Conservation (phyloP, 441 rosid species). For the Populus hybrid region DNA sequence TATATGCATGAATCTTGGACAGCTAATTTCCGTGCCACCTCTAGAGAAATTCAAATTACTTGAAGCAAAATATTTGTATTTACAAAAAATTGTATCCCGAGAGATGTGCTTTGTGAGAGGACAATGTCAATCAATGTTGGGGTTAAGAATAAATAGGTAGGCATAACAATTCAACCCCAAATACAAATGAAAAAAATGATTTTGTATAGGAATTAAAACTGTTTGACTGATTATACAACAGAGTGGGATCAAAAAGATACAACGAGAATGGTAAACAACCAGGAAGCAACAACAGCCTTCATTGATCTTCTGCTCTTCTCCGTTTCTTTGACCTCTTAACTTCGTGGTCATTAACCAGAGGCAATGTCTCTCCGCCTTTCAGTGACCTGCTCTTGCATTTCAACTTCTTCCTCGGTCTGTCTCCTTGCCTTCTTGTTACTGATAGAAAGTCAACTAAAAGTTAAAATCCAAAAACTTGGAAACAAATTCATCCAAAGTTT, state of each 20-base stretch:
- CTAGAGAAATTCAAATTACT: too few relatives aligned
- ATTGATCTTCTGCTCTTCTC: constrained; percentile 26
- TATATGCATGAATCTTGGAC: not conserved
- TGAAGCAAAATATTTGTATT: too few relatives aligned
- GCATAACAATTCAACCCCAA: too few relatives aligned
- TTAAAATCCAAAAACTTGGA: not conserved
- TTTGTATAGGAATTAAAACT: too few relatives aligned
- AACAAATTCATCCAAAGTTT: not conserved
- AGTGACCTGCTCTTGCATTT: constrained; percentile 19
- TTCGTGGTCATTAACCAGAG: constrained; percentile 11
- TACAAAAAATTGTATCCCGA: too few relatives aligned
- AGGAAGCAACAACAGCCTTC: constrained; percentile 7
- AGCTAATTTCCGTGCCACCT: not conserved
- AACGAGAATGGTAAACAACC: not conserved
- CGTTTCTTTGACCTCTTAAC: constrained; percentile 41
- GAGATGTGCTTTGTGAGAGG: too few relatives aligned
- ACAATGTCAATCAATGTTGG: too few relatives aligned
- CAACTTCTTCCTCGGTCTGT: constrained; percentile 23
- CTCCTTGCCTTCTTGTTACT: constrained; percentile 22
- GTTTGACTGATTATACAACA: not conserved
- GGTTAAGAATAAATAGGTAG: too few relatives aligned
- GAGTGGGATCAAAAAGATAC: not conserved
- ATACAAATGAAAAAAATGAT: too few relatives aligned
- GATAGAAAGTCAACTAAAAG: constrained; percentile 14
- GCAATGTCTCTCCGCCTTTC: constrained; percentile 12